These are phyloP conservation scores for Phytopythium helicoides DNA, from an alignment of 352 stramenopile species.

Conservation along the genomic window DNA sequence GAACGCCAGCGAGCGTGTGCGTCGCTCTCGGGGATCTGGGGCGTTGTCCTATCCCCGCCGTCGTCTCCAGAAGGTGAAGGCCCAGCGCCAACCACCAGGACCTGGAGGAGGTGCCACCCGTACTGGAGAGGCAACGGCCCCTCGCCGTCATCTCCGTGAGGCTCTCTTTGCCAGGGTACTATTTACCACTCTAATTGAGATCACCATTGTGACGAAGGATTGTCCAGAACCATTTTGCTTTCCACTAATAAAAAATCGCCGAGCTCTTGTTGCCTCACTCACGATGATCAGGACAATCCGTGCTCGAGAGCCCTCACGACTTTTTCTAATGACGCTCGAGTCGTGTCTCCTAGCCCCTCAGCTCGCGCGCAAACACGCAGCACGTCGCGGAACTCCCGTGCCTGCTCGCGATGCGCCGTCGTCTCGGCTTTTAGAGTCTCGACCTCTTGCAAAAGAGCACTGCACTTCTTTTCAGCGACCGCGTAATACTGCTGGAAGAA, in stretches of 20 bases:
- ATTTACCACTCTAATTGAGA: background rate
- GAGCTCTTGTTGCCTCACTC: too few relatives aligned
- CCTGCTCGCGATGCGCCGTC: slow-evolving; percentile 11
- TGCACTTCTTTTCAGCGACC: slow-evolving; percentile 48
- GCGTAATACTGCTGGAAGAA: slow-evolving; percentile 49
- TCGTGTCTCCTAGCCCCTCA: slow-evolving; percentile 24
- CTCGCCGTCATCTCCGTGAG: background rate
- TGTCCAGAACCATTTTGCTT: too few relatives aligned
- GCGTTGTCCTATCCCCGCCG: slow-evolving; percentile 10
- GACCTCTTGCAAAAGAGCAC: slow-evolving; percentile 27
- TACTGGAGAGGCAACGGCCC: slow-evolving; percentile 4
- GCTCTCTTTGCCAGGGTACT: background rate
- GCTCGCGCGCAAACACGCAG: slow-evolving; percentile 29
- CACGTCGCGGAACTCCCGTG: slow-evolving; percentile 25
- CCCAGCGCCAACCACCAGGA: background rate
- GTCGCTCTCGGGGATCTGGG: slow-evolving; percentile 22
- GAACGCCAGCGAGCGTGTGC: slow-evolving; percentile 23
- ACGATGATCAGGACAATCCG: slow-evolving; percentile 2
- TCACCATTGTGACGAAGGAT: too few relatives aligned
- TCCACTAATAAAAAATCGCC: too few relatives aligned
- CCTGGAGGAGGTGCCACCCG: slow-evolving; percentile 4
- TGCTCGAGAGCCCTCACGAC: slow-evolving; percentile 24
- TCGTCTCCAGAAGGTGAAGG: slow-evolving; percentile 12
- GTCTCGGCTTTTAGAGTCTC: slow-evolving; percentile 26
- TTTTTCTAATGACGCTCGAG: slow-evolving; percentile 30